These are phyloP conservation scores for Microbotryum intermedium DNA, from an alignment of 1,284 basidiomycete species.

Conservation along the genomic window DNA sequence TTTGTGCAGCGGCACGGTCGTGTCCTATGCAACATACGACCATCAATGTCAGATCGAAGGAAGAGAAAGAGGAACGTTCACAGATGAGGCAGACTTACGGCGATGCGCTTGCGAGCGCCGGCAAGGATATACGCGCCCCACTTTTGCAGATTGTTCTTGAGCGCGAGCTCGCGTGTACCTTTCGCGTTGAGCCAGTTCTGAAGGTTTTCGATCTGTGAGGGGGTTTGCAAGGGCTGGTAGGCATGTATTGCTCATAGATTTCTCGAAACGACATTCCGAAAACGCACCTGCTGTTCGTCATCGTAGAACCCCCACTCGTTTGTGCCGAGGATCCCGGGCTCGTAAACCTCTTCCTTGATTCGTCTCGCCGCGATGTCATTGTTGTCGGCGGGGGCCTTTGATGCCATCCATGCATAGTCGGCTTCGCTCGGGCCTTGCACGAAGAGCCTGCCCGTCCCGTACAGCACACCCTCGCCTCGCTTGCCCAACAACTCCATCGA, in stretches of 20 bases:
- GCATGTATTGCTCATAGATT: slow-evolving; percentile 3
- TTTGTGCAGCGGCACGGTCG: not conserved
- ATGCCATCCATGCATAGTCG: slow-evolving; percentile 46
- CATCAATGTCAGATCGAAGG: not conserved
- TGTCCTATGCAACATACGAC: not conserved
- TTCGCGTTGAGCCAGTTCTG: slow-evolving; percentile 83
- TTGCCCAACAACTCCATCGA: slow-evolving; percentile 61
- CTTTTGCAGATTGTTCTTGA: slow-evolving; percentile 67
- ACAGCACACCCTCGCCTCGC: slow-evolving; percentile 51
- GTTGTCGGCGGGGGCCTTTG: slow-evolving; percentile 10
- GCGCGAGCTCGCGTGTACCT: slow-evolving; percentile 73
- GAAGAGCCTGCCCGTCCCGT: slow-evolving; percentile 81
- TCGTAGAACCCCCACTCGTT: slow-evolving; percentile 86
- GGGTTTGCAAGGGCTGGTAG: not conserved
- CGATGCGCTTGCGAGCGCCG: slow-evolving; percentile 42
- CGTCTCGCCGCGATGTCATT: slow-evolving; percentile 42
- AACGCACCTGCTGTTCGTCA: slow-evolving; percentile 67
- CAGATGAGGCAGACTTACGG: slow-evolving; percentile 2
- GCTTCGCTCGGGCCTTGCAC: slow-evolving; percentile 51
- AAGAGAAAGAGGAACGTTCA: not conserved
- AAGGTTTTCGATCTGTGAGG: slow-evolving; percentile 62
- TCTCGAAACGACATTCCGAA: not conserved
- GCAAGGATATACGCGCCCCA: slow-evolving; percentile 79
- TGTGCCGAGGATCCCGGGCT: slow-evolving; percentile 58
- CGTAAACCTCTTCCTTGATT: slow-evolving; percentile 47